Evolutionary conservation across 73 alveolate genomes (phyloP), one percentile per base, ranked within the genome.

Genomic region (Effrenium voratum): DNA sequence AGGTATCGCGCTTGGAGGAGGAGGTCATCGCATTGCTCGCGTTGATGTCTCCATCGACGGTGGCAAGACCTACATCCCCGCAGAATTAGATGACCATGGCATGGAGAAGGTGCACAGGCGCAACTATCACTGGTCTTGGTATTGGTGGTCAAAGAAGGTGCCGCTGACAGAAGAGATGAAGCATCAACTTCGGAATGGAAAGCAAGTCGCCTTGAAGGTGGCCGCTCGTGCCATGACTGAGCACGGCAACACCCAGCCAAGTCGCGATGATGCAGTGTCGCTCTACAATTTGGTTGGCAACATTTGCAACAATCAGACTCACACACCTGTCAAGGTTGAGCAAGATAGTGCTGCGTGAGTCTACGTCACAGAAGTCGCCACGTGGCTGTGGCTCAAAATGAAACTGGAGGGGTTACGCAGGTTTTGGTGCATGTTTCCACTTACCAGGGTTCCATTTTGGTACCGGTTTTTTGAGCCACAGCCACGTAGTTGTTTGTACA

Each of bases 11-110:
- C 66, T 87, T 26, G 95, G 95, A 3, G 95, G 95, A 30, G 95
- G 95, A 13, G 95, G 95, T 26, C 95, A 87, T 70, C 95, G 95
- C 77, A 50, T 87, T 45, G 95, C 95, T 15, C 95, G 95, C 3
- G 95, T 87, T 66, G 95, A 87, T n/a, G 95, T 87, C 45, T 87
- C 95, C 84, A 87, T 87, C 32, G 95, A 87, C 75, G 95, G 95
- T 15, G 95, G 95, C 16, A 87, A 87, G 70, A 87, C 66, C 72
- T 87, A 60, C 40, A 34, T 44, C 38, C 95, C 95, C 16, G 95
- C 95, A 28, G 85, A 87, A 8, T 46, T 87, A 84, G 95, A 87
- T 36, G 95, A 87, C 68, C 95, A 87, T 63, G 95, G 95, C 84
- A 87, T 87, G 95, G 95, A 87, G 84, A 43, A 87, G 95, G 95